phyloP scores from a whole-genome alignment of 495 filamentous ascomycete species.

The Daldinia loculata region DNA sequence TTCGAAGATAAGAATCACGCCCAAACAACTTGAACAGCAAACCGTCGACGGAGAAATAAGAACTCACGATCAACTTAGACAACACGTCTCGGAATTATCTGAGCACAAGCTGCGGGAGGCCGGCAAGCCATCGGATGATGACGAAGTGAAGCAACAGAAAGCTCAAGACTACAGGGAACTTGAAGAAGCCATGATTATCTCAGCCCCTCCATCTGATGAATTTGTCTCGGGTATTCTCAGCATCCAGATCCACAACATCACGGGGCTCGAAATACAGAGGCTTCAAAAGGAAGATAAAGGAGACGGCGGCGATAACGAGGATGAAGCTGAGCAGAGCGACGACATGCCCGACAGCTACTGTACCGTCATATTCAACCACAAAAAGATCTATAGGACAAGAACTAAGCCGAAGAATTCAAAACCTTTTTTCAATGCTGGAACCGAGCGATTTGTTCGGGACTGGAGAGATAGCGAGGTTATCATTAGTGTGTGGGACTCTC shows the following conservation, averaged over 20 bases:
- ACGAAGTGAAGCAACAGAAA: slow-evolving; percentile 69
- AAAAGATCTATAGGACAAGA: slow-evolving; percentile 72
- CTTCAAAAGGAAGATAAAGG: slow-evolving; percentile 54
- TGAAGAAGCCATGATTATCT: slow-evolving; percentile 64
- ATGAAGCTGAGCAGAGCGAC: slow-evolving; percentile 67
- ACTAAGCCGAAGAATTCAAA: slow-evolving; percentile 80
- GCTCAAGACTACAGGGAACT: slow-evolving; percentile 65
- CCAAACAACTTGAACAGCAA: slow-evolving; percentile 62
- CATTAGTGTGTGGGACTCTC: slow-evolving; percentile 68
- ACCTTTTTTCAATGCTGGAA: slow-evolving; percentile 82
- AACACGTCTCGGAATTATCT: slow-evolving; percentile 59
- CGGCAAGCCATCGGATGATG: slow-evolving; percentile 56
- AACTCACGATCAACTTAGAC: slow-evolving; percentile 60
- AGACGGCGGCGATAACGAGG: slow-evolving; percentile 55
- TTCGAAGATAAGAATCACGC: slow-evolving; percentile 66
- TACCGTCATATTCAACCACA: slow-evolving; percentile 74
- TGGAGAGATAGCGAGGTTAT: slow-evolving; percentile 71
- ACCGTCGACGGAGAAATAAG: slow-evolving; percentile 61
- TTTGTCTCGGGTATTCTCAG: slow-evolving; percentile 70
- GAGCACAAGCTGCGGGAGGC: slow-evolving; percentile 71
- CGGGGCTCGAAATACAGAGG: slow-evolving; percentile 67
- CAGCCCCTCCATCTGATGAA: slow-evolving; percentile 63
- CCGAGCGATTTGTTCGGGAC: slow-evolving; percentile 74
- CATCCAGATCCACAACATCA: slow-evolving; percentile 78
- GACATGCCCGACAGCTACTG: slow-evolving; percentile 73